Evolutionary conservation across 345 rosid species (phyloP), one percentile per base, ranked within the genome.

Genomic region (Gossypium longicalyx): DNA sequence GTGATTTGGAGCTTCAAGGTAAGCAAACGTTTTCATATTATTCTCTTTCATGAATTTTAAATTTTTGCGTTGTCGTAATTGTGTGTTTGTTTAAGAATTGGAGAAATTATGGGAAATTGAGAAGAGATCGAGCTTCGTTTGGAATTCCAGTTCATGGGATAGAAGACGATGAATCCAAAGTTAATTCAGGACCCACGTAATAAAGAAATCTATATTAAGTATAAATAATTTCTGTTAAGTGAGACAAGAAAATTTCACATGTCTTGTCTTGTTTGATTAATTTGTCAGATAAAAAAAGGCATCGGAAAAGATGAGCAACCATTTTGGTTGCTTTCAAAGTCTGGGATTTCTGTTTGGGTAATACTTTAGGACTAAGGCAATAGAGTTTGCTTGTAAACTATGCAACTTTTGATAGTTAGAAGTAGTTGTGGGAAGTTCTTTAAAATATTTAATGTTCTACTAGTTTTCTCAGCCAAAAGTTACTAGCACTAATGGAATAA

Each of bases 1-100:
- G 71, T 5, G 93, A 85, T 73, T n/a, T 86, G 56, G 92, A 89
- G 79, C 75, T 68, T 79, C 89, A 85, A 88, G 93, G 91, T 89
- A 70, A 29, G 80, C 8, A 3, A 13, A 23, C 9, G 38, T 6
- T 38, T 71, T 45, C 34, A 15, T 4, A 0, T 54, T 45, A 15
- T 19, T n/a, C 2, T 4, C 4, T 54, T 4, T 34, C 15, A 13
- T 67, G 47, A 67, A 20, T 43, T 12, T 47, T 23, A 22, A 25
- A 45, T 15, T 43, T 22, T 22, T 2, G 7, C 3, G 34, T 43
- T 2, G 25, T 17, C 38, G 52, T 34, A n/a, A 43, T 53, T 23
- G 0, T 22, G 20, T 64, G 11, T 2, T 51, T 61, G n/a, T 27
- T 13, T 44, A 5, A 43, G 52, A 41, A 12, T 7, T 71, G 38